These are phyloP conservation scores for Logfia minima DNA, from an alignment of 129 eudicot genomes.

Conservation along the genomic window DNA sequence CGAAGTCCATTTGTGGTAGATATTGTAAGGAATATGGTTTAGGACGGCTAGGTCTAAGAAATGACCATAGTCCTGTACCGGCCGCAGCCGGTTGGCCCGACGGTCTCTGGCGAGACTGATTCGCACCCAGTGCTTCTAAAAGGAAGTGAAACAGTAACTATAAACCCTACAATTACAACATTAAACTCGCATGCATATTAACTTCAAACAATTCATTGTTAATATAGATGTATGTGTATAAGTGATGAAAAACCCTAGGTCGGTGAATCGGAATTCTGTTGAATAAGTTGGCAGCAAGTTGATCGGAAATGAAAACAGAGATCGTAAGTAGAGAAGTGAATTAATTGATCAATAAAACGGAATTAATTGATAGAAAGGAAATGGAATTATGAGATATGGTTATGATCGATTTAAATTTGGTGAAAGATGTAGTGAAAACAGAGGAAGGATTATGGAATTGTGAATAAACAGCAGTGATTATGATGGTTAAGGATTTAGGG, in stretches of 20 bases:
- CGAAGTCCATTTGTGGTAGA: slow-evolving; percentile 90
- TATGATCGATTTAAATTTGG: slow-evolving; percentile 21
- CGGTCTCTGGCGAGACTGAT: slow-evolving; percentile 91
- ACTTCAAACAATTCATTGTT: not conserved
- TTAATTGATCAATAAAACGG: not conserved
- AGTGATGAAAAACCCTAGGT: slow-evolving; percentile 16
- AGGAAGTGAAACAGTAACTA: not conserved
- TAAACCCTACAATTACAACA: slow-evolving; percentile 20
- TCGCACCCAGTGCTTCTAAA: slow-evolving; percentile 94
- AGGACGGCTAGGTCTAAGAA: slow-evolving; percentile 68
- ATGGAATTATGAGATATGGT: not conserved
- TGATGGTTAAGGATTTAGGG: not conserved
- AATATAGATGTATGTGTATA: not conserved
- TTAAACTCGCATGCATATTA: not conserved
- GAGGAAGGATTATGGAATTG: slow-evolving; percentile 14
- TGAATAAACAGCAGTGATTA: not conserved
- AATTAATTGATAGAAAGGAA: not conserved
- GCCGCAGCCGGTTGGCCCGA: slow-evolving; percentile 74
- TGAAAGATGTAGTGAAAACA: slow-evolving; percentile 12
- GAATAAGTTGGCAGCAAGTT: not conserved
- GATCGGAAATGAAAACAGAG: not conserved
- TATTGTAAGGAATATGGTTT: slow-evolving; percentile 65
- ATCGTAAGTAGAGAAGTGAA: not conserved
- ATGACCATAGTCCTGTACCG: slow-evolving; percentile 70
- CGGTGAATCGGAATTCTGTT: not conserved